Conservation (phyloP, 768 basidiomycete species). For the Naganishia friedmannii region DNA sequence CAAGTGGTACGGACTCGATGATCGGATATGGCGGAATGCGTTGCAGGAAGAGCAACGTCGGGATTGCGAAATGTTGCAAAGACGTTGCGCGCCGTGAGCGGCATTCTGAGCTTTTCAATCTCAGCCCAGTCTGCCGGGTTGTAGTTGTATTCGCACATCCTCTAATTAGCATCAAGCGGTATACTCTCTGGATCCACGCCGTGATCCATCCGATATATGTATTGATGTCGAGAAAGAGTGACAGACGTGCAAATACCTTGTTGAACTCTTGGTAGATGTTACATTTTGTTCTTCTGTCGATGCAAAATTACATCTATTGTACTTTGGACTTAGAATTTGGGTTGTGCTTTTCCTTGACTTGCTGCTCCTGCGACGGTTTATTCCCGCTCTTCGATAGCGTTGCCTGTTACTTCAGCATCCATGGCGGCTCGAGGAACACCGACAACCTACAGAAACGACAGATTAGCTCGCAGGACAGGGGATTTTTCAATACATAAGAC, state of each 20-base stretch:
- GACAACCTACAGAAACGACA: not conserved
- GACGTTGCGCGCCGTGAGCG: not conserved
- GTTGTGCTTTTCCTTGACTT: not conserved
- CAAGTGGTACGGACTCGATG: slow-evolving; percentile 73
- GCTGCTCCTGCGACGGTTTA: not conserved
- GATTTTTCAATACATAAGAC: too few relatives aligned
- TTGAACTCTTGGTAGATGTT: not conserved
- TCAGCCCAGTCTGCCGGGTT: not conserved
- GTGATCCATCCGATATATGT: too few relatives aligned
- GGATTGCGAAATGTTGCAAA: not conserved
- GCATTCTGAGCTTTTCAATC: not conserved
- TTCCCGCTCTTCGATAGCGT: slow-evolving; percentile 18
- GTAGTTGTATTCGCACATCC: too few relatives aligned
- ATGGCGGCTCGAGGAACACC: slow-evolving; percentile 22
- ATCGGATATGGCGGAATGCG: slow-evolving; percentile 57
- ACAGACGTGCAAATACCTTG: too few relatives aligned
- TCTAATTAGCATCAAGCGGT: too few relatives aligned
- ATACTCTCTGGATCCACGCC: too few relatives aligned
- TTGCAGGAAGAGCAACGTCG: not conserved
- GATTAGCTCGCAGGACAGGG: too few relatives aligned
- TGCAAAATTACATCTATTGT: slow-evolving; percentile 2
- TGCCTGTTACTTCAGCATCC: slow-evolving; percentile 20
- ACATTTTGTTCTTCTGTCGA: not conserved
- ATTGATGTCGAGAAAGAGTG: too few relatives aligned
- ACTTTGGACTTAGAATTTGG: not conserved